Percentiles rank a stretch among this genome's conserved stretches.
These are phyloP conservation scores for Chalaropsis thielavioides DNA, from an alignment of 2,329 filamentous ascomycete genomes.

Conservation along the genomic window DNA sequence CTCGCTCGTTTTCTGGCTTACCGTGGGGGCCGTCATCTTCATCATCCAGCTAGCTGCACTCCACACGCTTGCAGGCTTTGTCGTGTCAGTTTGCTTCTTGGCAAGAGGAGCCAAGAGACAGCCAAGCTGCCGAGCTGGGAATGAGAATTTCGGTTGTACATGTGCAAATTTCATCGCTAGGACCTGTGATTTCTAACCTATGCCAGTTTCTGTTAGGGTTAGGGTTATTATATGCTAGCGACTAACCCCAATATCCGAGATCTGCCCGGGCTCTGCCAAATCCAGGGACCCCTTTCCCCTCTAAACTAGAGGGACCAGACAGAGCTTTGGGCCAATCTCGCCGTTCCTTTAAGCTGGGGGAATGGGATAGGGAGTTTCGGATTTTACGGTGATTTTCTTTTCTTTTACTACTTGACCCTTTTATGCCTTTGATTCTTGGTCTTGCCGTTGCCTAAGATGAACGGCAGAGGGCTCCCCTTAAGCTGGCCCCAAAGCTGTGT, in stretches of 20 bases:
- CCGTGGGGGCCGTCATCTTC: background rate
- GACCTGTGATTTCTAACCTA: background rate
- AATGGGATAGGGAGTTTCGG: too few relatives aligned
- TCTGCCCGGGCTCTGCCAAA: background rate
- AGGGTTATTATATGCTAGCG: background rate
- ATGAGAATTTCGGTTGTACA: background rate
- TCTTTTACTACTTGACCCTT: too few relatives aligned
- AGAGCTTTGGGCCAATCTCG: background rate
- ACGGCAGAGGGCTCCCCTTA: too few relatives aligned
- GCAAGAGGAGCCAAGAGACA: background rate
- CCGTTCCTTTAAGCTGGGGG: background rate
- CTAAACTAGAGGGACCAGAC: too few relatives aligned
- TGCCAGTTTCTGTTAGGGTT: background rate
- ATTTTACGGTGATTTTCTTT: too few relatives aligned
- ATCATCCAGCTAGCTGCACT: too few relatives aligned
- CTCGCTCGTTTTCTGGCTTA: background rate
- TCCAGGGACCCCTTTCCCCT: background rate
- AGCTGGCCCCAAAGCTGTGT: too few relatives aligned
- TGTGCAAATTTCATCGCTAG: background rate
- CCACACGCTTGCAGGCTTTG: background rate
- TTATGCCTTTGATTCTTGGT: too few relatives aligned
- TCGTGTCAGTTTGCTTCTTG: background rate
- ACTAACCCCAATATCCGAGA: background rate
- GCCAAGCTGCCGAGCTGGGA: background rate
- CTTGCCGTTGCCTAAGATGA: too few relatives aligned